Evolutionary conservation across 345 rosid genomes (phyloP).

Genomic region (Gossypium raimondii): DNA sequence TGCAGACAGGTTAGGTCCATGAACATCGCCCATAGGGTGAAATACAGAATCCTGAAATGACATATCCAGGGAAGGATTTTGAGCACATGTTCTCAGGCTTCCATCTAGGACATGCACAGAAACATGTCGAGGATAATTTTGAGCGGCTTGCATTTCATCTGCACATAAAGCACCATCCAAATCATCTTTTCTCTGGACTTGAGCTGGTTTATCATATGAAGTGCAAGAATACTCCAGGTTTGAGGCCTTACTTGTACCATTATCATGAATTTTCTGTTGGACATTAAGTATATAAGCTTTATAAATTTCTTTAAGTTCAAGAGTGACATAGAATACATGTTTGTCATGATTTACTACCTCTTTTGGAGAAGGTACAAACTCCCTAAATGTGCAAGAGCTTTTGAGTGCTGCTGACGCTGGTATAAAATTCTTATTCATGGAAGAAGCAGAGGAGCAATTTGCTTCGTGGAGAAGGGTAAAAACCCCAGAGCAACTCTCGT

Average conservation of each 20-base stretch:
- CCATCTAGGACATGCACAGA: conserved; percentile 59
- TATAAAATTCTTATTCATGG: conserved; percentile 43
- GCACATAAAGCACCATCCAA: conserved; percentile 24
- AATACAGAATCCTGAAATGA: conserved; percentile 43
- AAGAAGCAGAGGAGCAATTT: conserved; percentile 47
- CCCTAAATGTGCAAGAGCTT: conserved; percentile 49
- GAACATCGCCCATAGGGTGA: conserved; percentile 45
- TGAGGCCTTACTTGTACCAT: conserved; percentile 43
- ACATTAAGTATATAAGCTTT: conserved; percentile 35
- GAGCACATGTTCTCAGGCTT: conserved; percentile 39
- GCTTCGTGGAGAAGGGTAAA: conserved; percentile 42
- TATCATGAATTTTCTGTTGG: conserved; percentile 41
- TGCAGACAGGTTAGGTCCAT: conserved; percentile 31
- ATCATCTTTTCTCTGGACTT: conserved; percentile 32
- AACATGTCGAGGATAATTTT: conserved; percentile 66
- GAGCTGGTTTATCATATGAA: conserved; percentile 31
- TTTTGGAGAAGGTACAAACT: conserved; percentile 48
- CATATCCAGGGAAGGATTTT: conserved; percentile 38
- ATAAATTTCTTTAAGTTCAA: conserved; percentile 29
- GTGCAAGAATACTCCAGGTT: conserved; percentile 35
- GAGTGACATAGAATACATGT: conserved; percentile 23
- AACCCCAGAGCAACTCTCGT: conserved; percentile 65
- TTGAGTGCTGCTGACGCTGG: conserved; percentile 28
- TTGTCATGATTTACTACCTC: conserved; percentile 37
- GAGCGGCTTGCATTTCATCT: conserved; percentile 49